Base-by-base conservation (phyloP, 2,329 filamentous ascomycete genomes). In the Ciborinia camelliae region DNA sequence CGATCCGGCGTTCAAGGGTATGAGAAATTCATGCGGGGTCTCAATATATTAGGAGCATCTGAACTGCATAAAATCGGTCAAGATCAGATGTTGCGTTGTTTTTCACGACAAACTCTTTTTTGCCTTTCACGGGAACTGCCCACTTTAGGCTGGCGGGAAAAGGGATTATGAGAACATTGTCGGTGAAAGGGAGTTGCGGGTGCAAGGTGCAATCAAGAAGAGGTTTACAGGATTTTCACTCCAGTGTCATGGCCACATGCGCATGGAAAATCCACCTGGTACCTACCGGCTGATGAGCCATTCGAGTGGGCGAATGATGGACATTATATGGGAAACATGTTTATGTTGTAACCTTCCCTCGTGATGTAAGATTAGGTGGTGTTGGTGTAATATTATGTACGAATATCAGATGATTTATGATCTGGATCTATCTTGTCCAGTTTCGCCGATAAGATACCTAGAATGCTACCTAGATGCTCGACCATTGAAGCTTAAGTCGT, bases 11-110 rank as follows among this genome's bases (percentile, higher is more conserved):
- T 59, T 47, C 55, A 59, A 47, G 55, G 55, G 30, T 59, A 59
- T 37, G 55, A 59, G n/a, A 48, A 57, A 43, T 47, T 14, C 20
- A 59, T 59, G 55, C 55, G 55, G 55, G 54, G 54, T 58, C 41
- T 18, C 20, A 30, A 23, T 58, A 41, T 41, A 58, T 58, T 54
- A 43, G 28, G 12, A 62, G 48, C 50, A 55, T 54, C 55, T 23
- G 51, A 41, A 54, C 14, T 32, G 59, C 59, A 62, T 62, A 62
- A 62, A 62, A 54, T 62, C 59, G 59, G 59, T 62, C 59, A 62
- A 54, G 51, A 18, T 54, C 48, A 55, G 37, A 62, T 52, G 39
- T 35, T 62, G 59, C 37, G 37, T 43, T 54, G 59, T 54, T 59
- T 58, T n/a, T 48, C 41, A 59, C 41, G 55, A 59, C 41, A 59